These are phyloP conservation scores for Silene vulgaris DNA, from an alignment of 179 eudicot species.

Conservation along the genomic window DNA sequence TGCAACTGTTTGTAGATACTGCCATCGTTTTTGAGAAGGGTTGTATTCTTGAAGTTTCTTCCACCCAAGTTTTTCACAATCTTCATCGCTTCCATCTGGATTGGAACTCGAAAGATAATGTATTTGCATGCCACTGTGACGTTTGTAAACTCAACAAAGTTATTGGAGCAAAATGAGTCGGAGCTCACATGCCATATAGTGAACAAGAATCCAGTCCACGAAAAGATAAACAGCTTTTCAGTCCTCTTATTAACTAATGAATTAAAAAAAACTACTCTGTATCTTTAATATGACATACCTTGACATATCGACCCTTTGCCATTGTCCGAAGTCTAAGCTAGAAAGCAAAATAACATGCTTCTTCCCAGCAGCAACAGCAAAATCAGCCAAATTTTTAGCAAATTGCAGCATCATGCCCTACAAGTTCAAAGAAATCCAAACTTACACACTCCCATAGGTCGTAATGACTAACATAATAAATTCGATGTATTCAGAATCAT, in stretches of 20 bases:
- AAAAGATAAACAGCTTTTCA: neutral
- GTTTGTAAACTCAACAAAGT: slow-evolving; percentile 15
- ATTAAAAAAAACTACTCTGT: neutral
- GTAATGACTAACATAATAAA: neutral
- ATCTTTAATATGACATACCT: slow-evolving; percentile 40
- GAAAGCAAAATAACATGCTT: slow-evolving; percentile 80
- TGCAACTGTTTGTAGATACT: slow-evolving; percentile 50
- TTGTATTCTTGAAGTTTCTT: slow-evolving; percentile 67
- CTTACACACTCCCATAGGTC: neutral
- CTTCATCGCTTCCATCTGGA: slow-evolving; percentile 60
- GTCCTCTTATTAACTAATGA: no score
- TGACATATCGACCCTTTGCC: slow-evolving; percentile 81
- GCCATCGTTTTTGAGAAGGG: slow-evolving; percentile 71
- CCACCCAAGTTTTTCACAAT: slow-evolving; percentile 84
- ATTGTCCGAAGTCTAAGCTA: slow-evolving; percentile 82
- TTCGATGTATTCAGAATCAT: no score
- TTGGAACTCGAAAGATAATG: slow-evolving; percentile 74
- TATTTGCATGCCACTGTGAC: slow-evolving; percentile 72
- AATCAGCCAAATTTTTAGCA: slow-evolving; percentile 77
- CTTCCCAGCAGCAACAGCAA: slow-evolving; percentile 75
- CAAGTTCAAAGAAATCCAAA: slow-evolving; percentile 15
- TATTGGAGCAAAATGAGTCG: neutral
- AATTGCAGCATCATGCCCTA: slow-evolving; percentile 84
- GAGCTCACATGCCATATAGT: neutral
- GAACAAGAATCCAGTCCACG: neutral